Evolutionary conservation across 306 rosid species (phyloP).

Genomic region (Prunus mume): DNA sequence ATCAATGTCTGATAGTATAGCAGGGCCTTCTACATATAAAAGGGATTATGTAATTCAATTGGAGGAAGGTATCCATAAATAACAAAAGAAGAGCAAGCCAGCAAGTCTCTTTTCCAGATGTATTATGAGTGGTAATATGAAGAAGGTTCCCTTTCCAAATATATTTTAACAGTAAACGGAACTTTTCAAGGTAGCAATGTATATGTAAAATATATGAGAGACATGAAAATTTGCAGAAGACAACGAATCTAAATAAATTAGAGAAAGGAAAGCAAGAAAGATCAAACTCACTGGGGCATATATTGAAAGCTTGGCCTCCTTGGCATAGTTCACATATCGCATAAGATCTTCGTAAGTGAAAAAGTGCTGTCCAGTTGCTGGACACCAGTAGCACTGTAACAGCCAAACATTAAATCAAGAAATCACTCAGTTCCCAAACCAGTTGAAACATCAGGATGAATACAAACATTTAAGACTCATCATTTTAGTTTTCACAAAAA

Average conservation of each 20-base stretch:
- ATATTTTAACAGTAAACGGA: neutral
- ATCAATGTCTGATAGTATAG: neutral
- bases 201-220: neutral
- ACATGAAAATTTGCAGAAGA: neutral
- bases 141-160: neutral
- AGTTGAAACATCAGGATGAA: neutral
- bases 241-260: neutral
- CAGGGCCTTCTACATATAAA: neutral
- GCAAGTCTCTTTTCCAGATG: conserved; percentile 1
- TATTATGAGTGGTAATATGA: neutral
- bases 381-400: conserved; percentile 16
- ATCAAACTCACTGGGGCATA: conserved; percentile 13
- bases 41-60: neutral
- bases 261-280: neutral
- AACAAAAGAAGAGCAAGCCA: neutral
- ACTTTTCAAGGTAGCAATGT: neutral
- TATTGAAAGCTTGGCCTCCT: conserved; percentile 1
- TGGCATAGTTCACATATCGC: conserved; percentile 12
- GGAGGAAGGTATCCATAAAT: neutral
- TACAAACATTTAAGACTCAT: neutral
- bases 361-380: conserved; percentile 11
- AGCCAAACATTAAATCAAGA: conserved; percentile 2
- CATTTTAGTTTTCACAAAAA: neutral
- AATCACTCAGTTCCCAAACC: neutral
- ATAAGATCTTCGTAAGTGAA: conserved; percentile 3